These are phyloP conservation scores for Gaeumannomyces sp. DNA, from an alignment of 2,329 filamentous ascomycete species.

Conservation along the genomic window DNA sequence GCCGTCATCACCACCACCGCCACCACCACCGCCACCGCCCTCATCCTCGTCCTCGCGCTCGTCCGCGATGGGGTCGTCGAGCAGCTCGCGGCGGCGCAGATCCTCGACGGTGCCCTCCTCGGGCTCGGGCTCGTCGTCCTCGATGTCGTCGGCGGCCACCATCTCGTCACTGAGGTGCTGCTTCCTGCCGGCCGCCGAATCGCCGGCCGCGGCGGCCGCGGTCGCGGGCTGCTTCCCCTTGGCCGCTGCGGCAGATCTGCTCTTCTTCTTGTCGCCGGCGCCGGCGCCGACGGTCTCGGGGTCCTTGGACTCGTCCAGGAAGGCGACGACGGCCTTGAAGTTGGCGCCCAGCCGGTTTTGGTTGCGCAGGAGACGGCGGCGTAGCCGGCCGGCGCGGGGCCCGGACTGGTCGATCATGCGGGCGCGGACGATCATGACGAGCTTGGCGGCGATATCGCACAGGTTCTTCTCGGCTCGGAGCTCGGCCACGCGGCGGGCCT, in stretches of 20 bases:
- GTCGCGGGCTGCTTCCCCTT: slow-evolving; percentile 31
- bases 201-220: slow-evolving; percentile 18
- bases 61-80: slow-evolving; percentile 42
- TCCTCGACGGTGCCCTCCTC: slow-evolving; percentile 57
- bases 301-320: slow-evolving; percentile 64
- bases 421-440: slow-evolving; percentile 73
- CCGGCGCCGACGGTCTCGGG: slow-evolving; percentile 31
- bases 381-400: slow-evolving; percentile 55
- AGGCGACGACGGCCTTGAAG: slow-evolving; percentile 77
- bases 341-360: slow-evolving; percentile 74
- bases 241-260: slow-evolving; percentile 33
- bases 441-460: slow-evolving; percentile 78
- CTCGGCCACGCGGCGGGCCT: slow-evolving; percentile 56
- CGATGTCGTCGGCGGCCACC: slow-evolving; percentile 33
- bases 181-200: slow-evolving; percentile 25
- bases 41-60: slow-evolving; percentile 34
- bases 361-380: slow-evolving; percentile 70
- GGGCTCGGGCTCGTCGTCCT: slow-evolving; percentile 29
- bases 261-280: slow-evolving; percentile 33
- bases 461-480: slow-evolving; percentile 78
- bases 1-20: slow-evolving; percentile 23
- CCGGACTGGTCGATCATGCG: slow-evolving; percentile 64
- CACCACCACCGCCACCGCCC: slow-evolving; percentile 11
- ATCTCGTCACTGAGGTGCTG: slow-evolving; percentile 38
- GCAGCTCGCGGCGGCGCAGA: slow-evolving; percentile 45